phyloP scores from a whole-genome alignment of 305 asterid species.

The Solanum hybrid region DNA sequence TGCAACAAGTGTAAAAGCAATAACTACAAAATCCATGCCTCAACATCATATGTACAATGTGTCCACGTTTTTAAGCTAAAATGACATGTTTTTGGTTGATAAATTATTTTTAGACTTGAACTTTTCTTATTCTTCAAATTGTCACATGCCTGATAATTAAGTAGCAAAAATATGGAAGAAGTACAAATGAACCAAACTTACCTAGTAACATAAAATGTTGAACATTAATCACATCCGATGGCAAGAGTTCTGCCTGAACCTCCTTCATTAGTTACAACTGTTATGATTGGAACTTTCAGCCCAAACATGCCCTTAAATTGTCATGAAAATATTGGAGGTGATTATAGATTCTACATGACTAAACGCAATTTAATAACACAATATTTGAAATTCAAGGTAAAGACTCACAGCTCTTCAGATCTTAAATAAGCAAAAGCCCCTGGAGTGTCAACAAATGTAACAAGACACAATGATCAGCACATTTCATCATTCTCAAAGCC shows the following conservation, averaged over 20 bases:
- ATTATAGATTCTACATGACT: not conserved
- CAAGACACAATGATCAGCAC: constrained; percentile 94
- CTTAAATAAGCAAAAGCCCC: constrained; percentile 91
- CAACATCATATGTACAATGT: not conserved
- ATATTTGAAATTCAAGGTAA: not conserved
- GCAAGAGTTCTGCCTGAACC: too few relatives aligned
- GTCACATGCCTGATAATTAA: not conserved
- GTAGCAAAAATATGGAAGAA: not conserved
- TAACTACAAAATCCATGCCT: too few relatives aligned
- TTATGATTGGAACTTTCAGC: too few relatives aligned
- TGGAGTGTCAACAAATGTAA: constrained; percentile 88
- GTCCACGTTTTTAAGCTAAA: not conserved
- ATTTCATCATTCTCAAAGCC: constrained; percentile 89
- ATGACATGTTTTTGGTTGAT: not conserved
- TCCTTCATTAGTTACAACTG: too few relatives aligned
- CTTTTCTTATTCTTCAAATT: not conserved
- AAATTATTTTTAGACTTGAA: not conserved
- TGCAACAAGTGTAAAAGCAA: not conserved
- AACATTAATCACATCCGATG: constrained; percentile 64
- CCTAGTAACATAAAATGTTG: constrained; percentile 83
- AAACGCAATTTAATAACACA: not conserved
- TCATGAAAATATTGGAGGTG: not conserved
- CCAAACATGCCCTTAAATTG: not conserved
- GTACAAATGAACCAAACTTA: not conserved
- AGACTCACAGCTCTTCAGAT: constrained; percentile 59